A percentile compares a stretch with the other conserved stretches of the same genome.
phyloP scores from a whole-genome alignment of 148 eudicot genomes.

The Euryodendron excelsum region DNA sequence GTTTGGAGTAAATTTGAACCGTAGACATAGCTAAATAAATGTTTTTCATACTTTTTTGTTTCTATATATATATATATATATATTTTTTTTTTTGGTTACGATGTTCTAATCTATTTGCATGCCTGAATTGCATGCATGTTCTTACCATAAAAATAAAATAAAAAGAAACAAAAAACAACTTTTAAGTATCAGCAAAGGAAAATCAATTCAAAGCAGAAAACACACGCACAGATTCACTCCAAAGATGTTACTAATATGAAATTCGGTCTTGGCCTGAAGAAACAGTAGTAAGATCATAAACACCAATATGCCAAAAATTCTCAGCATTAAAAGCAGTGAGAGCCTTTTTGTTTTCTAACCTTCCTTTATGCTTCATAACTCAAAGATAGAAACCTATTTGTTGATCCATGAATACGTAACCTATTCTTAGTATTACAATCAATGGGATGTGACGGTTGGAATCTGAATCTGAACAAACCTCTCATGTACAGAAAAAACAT shows the following conservation, averaged over 20 bases:
- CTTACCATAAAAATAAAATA: no score
- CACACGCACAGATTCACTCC: not conserved
- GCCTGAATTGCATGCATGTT: no score
- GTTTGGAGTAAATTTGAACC: no score
- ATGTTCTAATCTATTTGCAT: no score
- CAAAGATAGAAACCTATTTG: not conserved
- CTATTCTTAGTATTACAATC: not conserved
- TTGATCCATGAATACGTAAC: not conserved
- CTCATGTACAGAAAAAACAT: not conserved
- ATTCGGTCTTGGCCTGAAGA: not conserved
- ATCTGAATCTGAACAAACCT: conserved; percentile 1
- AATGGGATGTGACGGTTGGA: not conserved
- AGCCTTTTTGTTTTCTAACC: not conserved
- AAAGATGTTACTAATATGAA: not conserved
- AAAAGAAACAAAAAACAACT: no score
- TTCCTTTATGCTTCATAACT: not conserved
- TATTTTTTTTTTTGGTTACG: no score
- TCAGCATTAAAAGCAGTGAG: not conserved
- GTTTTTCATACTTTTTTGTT: no score
- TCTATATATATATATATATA: no score
- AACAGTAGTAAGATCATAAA: not conserved
- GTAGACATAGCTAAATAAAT: no score
- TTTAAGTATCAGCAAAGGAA: not conserved
- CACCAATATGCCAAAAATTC: not conserved
- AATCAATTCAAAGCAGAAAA: not conserved